phyloP scores from a whole-genome alignment of 148 eudicot species.

The Chenopodium berlandieri region DNA sequence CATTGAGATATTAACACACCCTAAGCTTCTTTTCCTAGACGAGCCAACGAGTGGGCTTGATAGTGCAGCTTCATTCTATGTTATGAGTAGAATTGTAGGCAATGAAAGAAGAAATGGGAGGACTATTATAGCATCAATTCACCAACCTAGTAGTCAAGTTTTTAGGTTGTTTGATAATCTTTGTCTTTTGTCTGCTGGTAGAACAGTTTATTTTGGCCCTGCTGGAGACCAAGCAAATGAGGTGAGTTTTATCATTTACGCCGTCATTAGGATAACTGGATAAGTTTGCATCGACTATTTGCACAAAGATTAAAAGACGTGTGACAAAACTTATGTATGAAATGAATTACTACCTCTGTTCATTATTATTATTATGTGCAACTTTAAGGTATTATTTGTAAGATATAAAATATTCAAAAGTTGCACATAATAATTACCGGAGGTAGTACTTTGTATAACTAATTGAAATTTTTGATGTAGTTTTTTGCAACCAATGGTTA shows the following conservation, averaged over 20 bases:
- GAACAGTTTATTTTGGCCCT: slow-evolving; percentile 59
- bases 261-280: not conserved
- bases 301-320: no score
- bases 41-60: slow-evolving; percentile 42
- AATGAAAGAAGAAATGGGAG: slow-evolving; percentile 31
- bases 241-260: slow-evolving; percentile 22
- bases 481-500: slow-evolving; percentile 54
- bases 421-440: no score
- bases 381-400: no score
- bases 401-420: no score
- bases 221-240: slow-evolving; percentile 34
- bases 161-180: slow-evolving; percentile 53
- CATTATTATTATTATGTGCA: no score
- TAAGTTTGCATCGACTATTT: not conserved
- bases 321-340: no score
- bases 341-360: no score
- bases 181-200: slow-evolving; percentile 58
- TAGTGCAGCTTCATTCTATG: slow-evolving; percentile 64
- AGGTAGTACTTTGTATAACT: no score
- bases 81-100: slow-evolving; percentile 41
- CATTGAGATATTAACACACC: slow-evolving; percentile 31
- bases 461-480: slow-evolving; percentile 17
- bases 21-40: slow-evolving; percentile 32
- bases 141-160: slow-evolving; percentile 67
- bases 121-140: slow-evolving; percentile 53